Conservation (phyloP, 208 protist species). For the Trypanosoma cruzi region DNA sequence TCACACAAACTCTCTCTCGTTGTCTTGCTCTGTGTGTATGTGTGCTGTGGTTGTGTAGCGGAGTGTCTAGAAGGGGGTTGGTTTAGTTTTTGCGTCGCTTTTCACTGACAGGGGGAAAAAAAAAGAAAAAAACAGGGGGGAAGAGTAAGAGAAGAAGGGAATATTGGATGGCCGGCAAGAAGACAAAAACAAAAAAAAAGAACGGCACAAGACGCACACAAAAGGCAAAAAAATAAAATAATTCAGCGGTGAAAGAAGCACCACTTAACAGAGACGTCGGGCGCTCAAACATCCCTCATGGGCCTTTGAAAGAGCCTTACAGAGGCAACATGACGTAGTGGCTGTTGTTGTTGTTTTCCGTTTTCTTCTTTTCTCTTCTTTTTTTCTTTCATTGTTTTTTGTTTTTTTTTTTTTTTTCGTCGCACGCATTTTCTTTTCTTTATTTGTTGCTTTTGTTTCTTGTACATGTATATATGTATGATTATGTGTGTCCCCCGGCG, state of each 20-base stretch:
- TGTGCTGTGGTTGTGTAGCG: neutral
- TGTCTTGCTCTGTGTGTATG: neutral
- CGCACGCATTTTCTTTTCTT: neutral
- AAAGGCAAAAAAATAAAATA: conserved; percentile 19
- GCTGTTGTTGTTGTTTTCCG: neutral
- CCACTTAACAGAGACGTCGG: too few species aligned
- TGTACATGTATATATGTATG: neutral
- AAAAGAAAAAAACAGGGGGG: conserved; percentile 19
- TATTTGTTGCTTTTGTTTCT: neutral
- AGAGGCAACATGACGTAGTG: neutral
- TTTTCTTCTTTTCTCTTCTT: neutral
- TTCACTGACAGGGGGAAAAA: neutral
- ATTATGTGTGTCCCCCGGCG: neutral
- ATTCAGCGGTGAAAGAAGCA: too few species aligned
- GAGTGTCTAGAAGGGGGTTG: neutral
- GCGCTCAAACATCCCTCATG: neutral
- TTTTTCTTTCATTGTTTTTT: conserved; percentile 7
- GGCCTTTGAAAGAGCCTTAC: too few species aligned
- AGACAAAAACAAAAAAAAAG: conserved; percentile 11
- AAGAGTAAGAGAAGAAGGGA: neutral
- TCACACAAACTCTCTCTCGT: neutral
- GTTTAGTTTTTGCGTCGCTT: neutral
- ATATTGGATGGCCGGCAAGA: neutral
- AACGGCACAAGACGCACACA: neutral
- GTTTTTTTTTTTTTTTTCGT: neutral